Evolutionary conservation across 495 filamentous ascomycete species (phyloP).

Genomic region (Annulohypoxylon nitens): DNA sequence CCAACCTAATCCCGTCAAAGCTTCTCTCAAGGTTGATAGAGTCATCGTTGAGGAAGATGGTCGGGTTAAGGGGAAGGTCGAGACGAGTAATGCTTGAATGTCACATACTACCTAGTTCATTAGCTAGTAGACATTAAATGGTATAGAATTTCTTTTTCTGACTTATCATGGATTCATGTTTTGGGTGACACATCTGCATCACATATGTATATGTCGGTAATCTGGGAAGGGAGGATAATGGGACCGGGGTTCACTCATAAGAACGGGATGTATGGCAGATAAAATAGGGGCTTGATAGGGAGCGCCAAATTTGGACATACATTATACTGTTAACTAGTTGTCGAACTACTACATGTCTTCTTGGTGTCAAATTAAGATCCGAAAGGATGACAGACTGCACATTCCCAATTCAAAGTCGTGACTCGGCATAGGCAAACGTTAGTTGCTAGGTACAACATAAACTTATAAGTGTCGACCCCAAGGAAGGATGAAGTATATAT

Average conservation of each 20-base stretch:
- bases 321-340: too few species aligned
- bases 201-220: neutral
- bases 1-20: slow-evolving; percentile 64
- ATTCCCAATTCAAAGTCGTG: neutral
- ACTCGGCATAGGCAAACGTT: neutral
- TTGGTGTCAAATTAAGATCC: slow-evolving; percentile 1
- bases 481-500: too few species aligned
- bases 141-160: neutral
- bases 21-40: slow-evolving; percentile 66
- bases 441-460: neutral
- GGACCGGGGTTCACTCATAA: too few species aligned
- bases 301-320: too few species aligned
- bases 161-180: neutral
- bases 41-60: slow-evolving; percentile 66
- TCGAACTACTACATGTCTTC: neutral
- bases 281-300: too few species aligned
- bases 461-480: neutral
- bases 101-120: neutral
- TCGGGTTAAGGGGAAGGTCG: slow-evolving; percentile 66
- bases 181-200: neutral
- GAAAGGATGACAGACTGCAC: neutral
- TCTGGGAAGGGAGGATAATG: neutral
- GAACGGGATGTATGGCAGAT: too few species aligned
- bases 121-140: neutral
- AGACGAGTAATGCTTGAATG: slow-evolving; percentile 33